Conservation (phyloP, 495 filamentous ascomycete species). For the Aspergillus campestris region DNA sequence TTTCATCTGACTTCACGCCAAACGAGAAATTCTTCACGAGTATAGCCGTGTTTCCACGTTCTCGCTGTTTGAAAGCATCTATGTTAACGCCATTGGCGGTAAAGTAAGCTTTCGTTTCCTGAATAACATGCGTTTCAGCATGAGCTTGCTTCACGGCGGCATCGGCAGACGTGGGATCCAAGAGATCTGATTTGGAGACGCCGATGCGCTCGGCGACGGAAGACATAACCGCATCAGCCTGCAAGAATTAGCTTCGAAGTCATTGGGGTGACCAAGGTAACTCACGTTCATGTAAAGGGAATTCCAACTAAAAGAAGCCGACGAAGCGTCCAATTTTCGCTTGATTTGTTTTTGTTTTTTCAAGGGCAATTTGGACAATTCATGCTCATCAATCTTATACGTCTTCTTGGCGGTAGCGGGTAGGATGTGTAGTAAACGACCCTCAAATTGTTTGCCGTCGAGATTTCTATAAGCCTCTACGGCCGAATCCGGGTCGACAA, state of each 20-base stretch:
- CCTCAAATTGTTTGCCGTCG: constrained; percentile 82
- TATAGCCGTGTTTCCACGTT: constrained; percentile 79
- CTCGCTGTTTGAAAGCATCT: constrained; percentile 73
- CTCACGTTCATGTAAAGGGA: constrained; percentile 91
- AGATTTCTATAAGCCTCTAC: constrained; percentile 62
- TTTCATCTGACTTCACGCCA: constrained; percentile 54
- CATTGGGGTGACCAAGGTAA: constrained; percentile 1
- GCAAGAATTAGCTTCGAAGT: constrained; percentile 16
- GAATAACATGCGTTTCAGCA: constrained; percentile 91
- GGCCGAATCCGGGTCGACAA: constrained; percentile 58
- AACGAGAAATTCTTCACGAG: constrained; percentile 92
- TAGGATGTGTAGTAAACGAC: constrained; percentile 81
- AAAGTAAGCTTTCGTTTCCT: constrained; percentile 92
- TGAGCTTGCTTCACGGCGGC: constrained; percentile 94
- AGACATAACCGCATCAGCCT: constrained; percentile 84
- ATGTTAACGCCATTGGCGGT: constrained; percentile 78
- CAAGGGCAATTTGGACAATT: constrained; percentile 77
- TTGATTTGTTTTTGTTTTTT: constrained; percentile 90
- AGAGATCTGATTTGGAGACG: constrained; percentile 76
- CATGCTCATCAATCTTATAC: constrained; percentile 75
- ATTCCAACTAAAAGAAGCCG: constrained; percentile 88
- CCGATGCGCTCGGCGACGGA: constrained; percentile 81
- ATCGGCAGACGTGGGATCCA: constrained; percentile 89
- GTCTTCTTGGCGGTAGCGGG: constrained; percentile 73
- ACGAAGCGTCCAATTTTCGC: constrained; percentile 67